Conservation (phyloP, 106 monocot species). For the Dendrobium catenatum region DNA sequence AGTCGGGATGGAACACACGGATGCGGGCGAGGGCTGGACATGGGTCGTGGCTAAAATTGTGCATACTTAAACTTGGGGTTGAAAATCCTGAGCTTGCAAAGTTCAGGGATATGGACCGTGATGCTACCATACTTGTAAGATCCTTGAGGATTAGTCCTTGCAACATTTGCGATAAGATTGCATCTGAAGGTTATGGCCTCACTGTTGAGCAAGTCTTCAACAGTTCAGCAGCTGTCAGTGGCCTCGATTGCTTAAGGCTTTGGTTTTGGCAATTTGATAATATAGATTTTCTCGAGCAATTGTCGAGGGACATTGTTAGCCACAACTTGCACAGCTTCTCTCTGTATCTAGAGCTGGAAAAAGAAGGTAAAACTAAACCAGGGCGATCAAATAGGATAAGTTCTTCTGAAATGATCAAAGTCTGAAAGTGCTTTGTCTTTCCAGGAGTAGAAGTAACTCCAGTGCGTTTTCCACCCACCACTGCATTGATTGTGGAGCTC, state of each 20-base stretch:
- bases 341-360: slow-evolving; percentile 82
- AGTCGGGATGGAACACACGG: too few species aligned
- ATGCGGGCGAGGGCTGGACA: too few species aligned
- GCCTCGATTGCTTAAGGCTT: slow-evolving; percentile 69
- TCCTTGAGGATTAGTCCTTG: too few species aligned
- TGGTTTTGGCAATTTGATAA: slow-evolving; percentile 70
- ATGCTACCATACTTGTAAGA: too few species aligned
- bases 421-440: slow-evolving; percentile 98
- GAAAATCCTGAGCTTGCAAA: too few species aligned
- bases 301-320: slow-evolving; percentile 58
- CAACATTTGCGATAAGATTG: too few species aligned
- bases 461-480: slow-evolving; percentile 77
- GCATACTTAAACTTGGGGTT: too few species aligned
- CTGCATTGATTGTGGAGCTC: slow-evolving; percentile 94
- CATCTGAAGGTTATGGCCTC: too few species aligned
- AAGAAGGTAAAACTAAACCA: slow-evolving; percentile 92
- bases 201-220: slow-evolving; percentile 7
- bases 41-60: too few species aligned
- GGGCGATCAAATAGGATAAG: slow-evolving; percentile 94
- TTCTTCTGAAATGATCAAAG: slow-evolving; percentile 81
- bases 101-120: too few species aligned
- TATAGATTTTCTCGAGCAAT: slow-evolving; percentile 53
- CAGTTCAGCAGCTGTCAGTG: slow-evolving; percentile 61
- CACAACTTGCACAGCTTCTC: slow-evolving; percentile 81
- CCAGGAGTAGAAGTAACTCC: slow-evolving; percentile 96